Evolutionary conservation across 139 green algal species (phyloP), one percentile per base, ranked within the genome.

Genomic region (Coelastrella sp.): DNA sequence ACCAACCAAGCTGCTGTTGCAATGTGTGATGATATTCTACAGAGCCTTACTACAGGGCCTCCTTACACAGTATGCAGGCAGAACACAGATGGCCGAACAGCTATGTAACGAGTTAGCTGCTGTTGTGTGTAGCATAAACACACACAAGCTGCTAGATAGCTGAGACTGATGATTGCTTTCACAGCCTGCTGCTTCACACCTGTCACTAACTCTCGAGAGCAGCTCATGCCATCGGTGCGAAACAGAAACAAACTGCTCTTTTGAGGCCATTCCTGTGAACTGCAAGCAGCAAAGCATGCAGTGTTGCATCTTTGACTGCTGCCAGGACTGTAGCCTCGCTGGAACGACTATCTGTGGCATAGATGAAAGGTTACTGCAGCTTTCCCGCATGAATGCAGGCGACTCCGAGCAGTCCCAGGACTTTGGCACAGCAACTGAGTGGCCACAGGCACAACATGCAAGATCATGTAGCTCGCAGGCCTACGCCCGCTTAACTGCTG

Each of bases 171-270:
- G 32, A 47, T 47, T 47, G 32, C 32, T 47, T 47, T 47, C 32
- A 47, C 32, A 47, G 32, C 32, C 32, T 47, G 32, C 32, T 47
- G 32, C 32, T 47, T 47, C 65, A 80, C 65, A 98, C 96, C 95
- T 95, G 94, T 96, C 2, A 99, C 98, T 0, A 96, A 96, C 92
- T 99, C 98, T 0, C 97, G 91, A 0, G 94, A 97, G 93, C 98
- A 99, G 59, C 93, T 97, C 84, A 98, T 96, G 61, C 98, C 98
- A 89, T 99, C 98, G 0, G 97, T 99, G n/a, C 98, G 92, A 75
- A 99, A 88, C 5, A 99, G 90, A 85, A 98, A 98, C 16, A 99
- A 87, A 58, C 96, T 95, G 20, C 95, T 92, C 78, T 96, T 95
- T 58, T 65, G 75, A 5, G 92, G 92, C 93, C 92, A 95, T 58